These are phyloP conservation scores for Fusarium subtropicale DNA, from an alignment of 2,329 filamentous ascomycete species.

Conservation along the genomic window DNA sequence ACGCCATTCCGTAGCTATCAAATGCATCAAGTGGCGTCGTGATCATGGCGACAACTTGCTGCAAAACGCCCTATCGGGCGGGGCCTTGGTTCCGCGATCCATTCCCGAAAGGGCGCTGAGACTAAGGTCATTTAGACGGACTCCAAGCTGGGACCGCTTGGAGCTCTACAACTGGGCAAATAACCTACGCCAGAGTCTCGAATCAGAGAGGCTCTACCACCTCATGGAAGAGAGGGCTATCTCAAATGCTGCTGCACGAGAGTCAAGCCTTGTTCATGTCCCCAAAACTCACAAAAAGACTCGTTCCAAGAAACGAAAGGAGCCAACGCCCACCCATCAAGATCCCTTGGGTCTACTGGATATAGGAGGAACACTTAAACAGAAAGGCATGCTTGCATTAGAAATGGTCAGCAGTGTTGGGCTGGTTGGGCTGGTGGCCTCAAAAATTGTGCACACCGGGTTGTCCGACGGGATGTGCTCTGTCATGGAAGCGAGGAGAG, in stretches of 20 bases:
- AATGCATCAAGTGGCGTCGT: constrained; percentile 78
- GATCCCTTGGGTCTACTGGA: constrained; percentile 85
- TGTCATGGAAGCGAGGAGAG: constrained; percentile 28
- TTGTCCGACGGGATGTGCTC: constrained; percentile 38
- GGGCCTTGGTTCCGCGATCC: constrained; percentile 25
- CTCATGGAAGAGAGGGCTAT: constrained; percentile 38
- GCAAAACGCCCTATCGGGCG: constrained; percentile 36
- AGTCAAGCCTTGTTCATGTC: constrained; percentile 40
- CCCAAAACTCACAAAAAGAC: not conserved
- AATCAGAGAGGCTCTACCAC: constrained; percentile 48
- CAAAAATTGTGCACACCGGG: constrained; percentile 64
- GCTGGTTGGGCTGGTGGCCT: constrained; percentile 76
- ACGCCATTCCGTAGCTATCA: constrained; percentile 83
- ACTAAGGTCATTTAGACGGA: constrained; percentile 20
- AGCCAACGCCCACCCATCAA: constrained; percentile 57
- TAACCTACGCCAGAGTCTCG: constrained; percentile 52
- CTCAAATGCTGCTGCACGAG: constrained; percentile 8
- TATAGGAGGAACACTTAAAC: constrained; percentile 73
- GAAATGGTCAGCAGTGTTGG: constrained; percentile 81
- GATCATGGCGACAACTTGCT: constrained; percentile 40
- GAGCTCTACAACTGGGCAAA: constrained; percentile 55
- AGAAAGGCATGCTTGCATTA: constrained; percentile 73
- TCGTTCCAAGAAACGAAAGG: constrained; percentile 12
- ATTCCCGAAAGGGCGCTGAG: constrained; percentile 37
- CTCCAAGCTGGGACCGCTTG: constrained; percentile 49